Evolutionary conservation across 2,329 filamentous ascomycete species (phyloP), one percentile per base, ranked within the genome.

Genomic region (Aspergillus fischeri): DNA sequence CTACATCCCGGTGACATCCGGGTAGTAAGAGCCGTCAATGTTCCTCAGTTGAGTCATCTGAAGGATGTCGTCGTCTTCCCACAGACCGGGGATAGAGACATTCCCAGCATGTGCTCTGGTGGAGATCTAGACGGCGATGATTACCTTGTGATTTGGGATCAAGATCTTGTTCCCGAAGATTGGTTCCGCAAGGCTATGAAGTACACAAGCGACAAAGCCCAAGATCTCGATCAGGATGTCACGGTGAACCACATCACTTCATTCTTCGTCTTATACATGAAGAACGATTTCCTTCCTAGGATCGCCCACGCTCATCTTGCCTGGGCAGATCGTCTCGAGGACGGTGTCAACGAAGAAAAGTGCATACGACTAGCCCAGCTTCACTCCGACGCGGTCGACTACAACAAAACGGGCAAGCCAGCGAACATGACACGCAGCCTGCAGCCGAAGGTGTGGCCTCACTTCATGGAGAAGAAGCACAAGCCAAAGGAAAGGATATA

Each of bases 81-180:
- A 0, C 85, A 90, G 38, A 87, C 79, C 0, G 93, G 93, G 0
- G 91, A 97, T 67, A 82, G 89, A 17, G 91, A 96, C 61, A 77
- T 99, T 24, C 86, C 92, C 0, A 92, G 89, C 67, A 97, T 97
- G 93, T 92, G 94, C 62, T 96, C 94, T 3, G 94, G 94, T 1
- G 94, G 94, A 0, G 94, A 99, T 68, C 81, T 99, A 0, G 94
- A 99, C 68, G 94, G 94, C 0, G 94, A 99, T 66, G 94, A 99
- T 69, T 99, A 92, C 70, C 87, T 97, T 55, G 86, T 97, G 4
- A 88, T 97, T 49, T 99, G 94, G 93, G 92, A 99, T 63, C 71
- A 80, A 24, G 82, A 84, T 14, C 77, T 99, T 6, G 78, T 95
- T 27, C 91, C 91, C 0, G 63, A 73, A 1, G 76, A 83, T 52